phyloP scores from a whole-genome alignment of 2,329 filamentous ascomycete species.

The Phyllachora maydis region DNA sequence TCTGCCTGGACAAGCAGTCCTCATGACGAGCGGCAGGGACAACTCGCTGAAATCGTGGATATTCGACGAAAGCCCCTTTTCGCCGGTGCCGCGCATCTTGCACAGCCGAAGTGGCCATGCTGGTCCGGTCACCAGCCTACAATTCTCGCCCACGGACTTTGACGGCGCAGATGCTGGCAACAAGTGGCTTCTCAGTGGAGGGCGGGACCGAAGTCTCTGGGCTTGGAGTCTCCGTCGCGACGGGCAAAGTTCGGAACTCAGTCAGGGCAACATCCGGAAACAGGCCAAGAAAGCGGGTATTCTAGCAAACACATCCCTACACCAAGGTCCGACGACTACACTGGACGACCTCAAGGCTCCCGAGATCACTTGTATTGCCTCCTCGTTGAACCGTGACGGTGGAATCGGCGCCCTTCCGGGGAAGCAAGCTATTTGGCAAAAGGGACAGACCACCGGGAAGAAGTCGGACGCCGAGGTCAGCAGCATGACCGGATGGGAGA shows the following conservation, averaged over 20 bases:
- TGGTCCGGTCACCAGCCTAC: constrained; percentile 60
- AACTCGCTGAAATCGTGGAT: constrained; percentile 95
- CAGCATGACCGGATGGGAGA: constrained; percentile 85
- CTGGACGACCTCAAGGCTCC: constrained; percentile 70
- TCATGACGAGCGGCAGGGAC: constrained; percentile 78
- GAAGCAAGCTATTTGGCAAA: constrained; percentile 67
- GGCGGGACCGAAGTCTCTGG: constrained; percentile 81
- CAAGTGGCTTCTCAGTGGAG: constrained; percentile 87
- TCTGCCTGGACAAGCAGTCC: constrained; percentile 67
- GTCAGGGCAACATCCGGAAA: constrained; percentile 72
- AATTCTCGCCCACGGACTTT: constrained; percentile 73
- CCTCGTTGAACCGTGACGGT: constrained; percentile 82
- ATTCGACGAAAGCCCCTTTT: constrained; percentile 82
- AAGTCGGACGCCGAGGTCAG: constrained; percentile 49
- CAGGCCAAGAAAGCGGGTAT: constrained; percentile 80
- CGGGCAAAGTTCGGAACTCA: constrained; percentile 82
- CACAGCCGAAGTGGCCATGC: constrained; percentile 81
- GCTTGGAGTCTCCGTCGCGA: constrained; percentile 89
- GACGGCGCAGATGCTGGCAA: constrained; percentile 76
- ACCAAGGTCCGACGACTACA: constrained; percentile 37
- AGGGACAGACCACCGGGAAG: constrained; percentile 42
- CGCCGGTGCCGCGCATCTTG: constrained; percentile 63
- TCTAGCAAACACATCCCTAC: constrained; percentile 26
- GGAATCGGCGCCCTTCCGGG: constrained; percentile 74
- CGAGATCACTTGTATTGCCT: constrained; percentile 79